Conservation (phyloP, 208 protist species). For the Paratrypanosoma confusum region DNA sequence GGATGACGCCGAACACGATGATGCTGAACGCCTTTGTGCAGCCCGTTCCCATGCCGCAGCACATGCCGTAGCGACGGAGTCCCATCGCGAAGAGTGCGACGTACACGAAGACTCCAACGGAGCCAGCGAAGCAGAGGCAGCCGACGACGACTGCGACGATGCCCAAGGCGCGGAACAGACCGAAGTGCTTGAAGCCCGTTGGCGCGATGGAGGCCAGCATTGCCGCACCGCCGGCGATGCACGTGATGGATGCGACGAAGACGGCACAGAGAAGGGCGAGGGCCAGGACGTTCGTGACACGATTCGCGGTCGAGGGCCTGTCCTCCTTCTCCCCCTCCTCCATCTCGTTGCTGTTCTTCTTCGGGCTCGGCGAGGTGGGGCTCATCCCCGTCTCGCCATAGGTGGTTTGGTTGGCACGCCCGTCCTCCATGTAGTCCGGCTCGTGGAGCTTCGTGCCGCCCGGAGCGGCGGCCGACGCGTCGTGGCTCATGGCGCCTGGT, state of each 20-base stretch:
- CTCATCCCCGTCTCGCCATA: slow-evolving; percentile 17
- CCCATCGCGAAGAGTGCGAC: slow-evolving; percentile 26
- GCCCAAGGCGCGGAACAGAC: slow-evolving; percentile 24
- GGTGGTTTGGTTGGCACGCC: slow-evolving; percentile 7
- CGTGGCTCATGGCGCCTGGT: too few species aligned
- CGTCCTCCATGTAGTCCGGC: slow-evolving; percentile 2
- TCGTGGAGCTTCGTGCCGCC: neutral
- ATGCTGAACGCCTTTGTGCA: slow-evolving; percentile 14
- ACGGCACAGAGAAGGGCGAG: slow-evolving; percentile 27
- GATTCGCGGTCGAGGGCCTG: slow-evolving; percentile 6
- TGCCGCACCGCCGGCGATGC: slow-evolving; percentile 32
- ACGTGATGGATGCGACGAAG: slow-evolving; percentile 26
- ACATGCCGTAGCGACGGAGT: slow-evolving; percentile 33
- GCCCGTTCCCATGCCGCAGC: slow-evolving; percentile 20
- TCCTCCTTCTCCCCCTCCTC: slow-evolving; percentile 3
- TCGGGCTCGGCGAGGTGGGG: slow-evolving; percentile 12
- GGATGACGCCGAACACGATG: slow-evolving; percentile 30
- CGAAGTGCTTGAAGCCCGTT: slow-evolving; percentile 30
- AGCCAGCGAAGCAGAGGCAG: slow-evolving; percentile 14
- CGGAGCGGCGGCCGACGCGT: too few species aligned
- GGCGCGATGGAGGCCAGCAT: slow-evolving; percentile 22
- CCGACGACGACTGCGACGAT: slow-evolving; percentile 20
- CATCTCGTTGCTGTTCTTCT: too few species aligned
- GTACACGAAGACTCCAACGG: slow-evolving; percentile 17
- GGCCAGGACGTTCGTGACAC: slow-evolving; percentile 20